Conservation (phyloP, 352 stramenopile genomes). For the Phytophthora aleatoria region DNA sequence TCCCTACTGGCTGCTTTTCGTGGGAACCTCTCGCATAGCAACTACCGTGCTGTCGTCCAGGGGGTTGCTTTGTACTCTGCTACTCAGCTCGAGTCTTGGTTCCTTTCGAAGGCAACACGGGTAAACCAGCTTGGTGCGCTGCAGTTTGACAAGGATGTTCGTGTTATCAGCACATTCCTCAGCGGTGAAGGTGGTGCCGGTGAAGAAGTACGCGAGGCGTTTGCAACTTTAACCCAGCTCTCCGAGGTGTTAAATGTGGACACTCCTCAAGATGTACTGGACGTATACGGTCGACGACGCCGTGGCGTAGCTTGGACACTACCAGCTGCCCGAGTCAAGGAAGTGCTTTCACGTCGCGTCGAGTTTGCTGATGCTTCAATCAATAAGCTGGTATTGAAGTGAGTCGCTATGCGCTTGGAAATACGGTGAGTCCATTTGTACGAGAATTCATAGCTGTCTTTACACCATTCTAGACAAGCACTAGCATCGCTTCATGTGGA, state of each 20-base stretch:
- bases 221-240: conserved; percentile 69
- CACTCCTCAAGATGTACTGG: conserved; percentile 67
- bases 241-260: conserved; percentile 79
- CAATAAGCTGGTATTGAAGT: conserved; percentile 64
- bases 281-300: conserved; percentile 70
- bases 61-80: conserved; percentile 45
- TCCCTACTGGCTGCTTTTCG: conserved; percentile 60
- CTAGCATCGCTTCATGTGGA: conserved; percentile 3
- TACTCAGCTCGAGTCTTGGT: conserved; percentile 70
- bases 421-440: conserved; percentile 7
- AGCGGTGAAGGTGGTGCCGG: conserved; percentile 40
- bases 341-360: conserved; percentile 74
- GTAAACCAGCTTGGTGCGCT: conserved; percentile 86
- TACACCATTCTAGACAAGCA: neutral
- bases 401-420: neutral
- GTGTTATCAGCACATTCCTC: conserved; percentile 74
- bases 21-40: conserved; percentile 56
- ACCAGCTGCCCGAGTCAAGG: conserved; percentile 68
- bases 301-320: conserved; percentile 78
- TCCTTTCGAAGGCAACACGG: conserved; percentile 50
- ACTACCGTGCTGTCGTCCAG: conserved; percentile 63
- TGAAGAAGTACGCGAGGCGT: conserved; percentile 59
- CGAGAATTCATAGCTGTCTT: conserved; percentile 2
- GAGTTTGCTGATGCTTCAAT: conserved; percentile 76
- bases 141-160: conserved; percentile 88